Evolutionary conservation across 1,139 yeast genomes (phyloP), one percentile per base, ranked within the genome.

Genomic region (Saccharomyces hybrid): DNA sequence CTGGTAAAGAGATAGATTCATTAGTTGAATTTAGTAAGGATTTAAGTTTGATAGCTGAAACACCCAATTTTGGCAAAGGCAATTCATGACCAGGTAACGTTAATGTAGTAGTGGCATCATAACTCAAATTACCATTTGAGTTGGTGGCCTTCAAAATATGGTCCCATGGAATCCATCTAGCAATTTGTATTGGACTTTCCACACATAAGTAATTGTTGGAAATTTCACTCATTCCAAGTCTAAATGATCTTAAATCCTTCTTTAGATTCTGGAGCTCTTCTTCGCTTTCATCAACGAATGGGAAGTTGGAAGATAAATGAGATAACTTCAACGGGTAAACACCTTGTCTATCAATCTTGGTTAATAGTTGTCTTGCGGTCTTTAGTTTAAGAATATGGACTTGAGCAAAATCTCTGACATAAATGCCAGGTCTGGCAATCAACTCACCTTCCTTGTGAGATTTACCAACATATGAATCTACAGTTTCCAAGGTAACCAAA

Each of bases 311-410:
- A 14, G 86, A 77, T 52, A 85, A 73, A 69, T 85, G 84, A 51
- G 86, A 75, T 59, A 91, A 76, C 72, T 90, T 91, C 77, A 93
- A 89, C 55, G 99, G 98, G 71, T 81, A 93, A 46, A 93, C 98
- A 25, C 96, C 88, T 64, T 84, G 81, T 61, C 80, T 82, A 69
- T 89, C 96, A 58, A 89, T 80, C 59, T 80, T 81, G 48, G 83
- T 77, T 61, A 91, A 76, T 55, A 91, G 77, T 58, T 79, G 79
- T 71, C 96, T 82, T 5, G 96, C 78, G 28, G 89, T 78, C 67
- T 81, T 84, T 64, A 91, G 76, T 67, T 85, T 88, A 66, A 91
- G 79, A 56, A 82, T 85, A 70, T 91, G 89, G 55, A 78, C 77
- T 56, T 86, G 81, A 26, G 95, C 88, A 69, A 83, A 88, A 72